Evolutionary conservation across 495 filamentous ascomycete genomes (phyloP).

Genomic region (Stereocaulon alpinum): DNA sequence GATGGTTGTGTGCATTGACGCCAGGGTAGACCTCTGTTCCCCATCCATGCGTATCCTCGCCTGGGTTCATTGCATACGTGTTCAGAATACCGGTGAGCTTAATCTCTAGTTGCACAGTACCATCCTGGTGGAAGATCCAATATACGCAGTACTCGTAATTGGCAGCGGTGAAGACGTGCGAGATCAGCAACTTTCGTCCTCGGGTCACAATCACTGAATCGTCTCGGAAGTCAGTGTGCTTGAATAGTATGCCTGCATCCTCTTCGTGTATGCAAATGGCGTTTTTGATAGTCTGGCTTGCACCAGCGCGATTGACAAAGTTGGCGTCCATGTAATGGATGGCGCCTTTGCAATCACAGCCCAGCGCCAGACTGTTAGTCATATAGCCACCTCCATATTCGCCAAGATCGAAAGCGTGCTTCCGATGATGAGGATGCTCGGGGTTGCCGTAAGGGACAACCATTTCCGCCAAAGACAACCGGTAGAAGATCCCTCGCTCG

Average conservation of each 20-base stretch:
- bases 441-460: constrained; percentile 94
- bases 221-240: constrained; percentile 93
- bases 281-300: constrained; percentile 74
- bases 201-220: constrained; percentile 79
- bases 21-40: constrained; percentile 90
- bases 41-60: constrained; percentile 80
- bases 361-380: constrained; percentile 81
- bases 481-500: constrained; percentile 74
- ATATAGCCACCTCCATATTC: constrained; percentile 95
- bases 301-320: constrained; percentile 75
- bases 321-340: constrained; percentile 86
- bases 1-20: constrained; percentile 74
- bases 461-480: constrained; percentile 92
- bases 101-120: constrained; percentile 87
- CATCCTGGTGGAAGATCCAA: constrained; percentile 93
- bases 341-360: constrained; percentile 90
- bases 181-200: constrained; percentile 77
- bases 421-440: constrained; percentile 83
- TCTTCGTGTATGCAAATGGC: constrained; percentile 97
- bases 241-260: constrained; percentile 87
- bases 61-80: constrained; percentile 76
- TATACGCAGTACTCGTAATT: constrained; percentile 97
- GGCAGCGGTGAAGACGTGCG: constrained; percentile 89
- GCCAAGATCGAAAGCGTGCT: constrained; percentile 89
- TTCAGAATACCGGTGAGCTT: constrained; percentile 93